A percentile compares a stretch with the other conserved stretches of the same genome.
phyloP scores from a whole-genome alignment of 192 early-diverging fungal species.

The Coemansia sp. region DNA sequence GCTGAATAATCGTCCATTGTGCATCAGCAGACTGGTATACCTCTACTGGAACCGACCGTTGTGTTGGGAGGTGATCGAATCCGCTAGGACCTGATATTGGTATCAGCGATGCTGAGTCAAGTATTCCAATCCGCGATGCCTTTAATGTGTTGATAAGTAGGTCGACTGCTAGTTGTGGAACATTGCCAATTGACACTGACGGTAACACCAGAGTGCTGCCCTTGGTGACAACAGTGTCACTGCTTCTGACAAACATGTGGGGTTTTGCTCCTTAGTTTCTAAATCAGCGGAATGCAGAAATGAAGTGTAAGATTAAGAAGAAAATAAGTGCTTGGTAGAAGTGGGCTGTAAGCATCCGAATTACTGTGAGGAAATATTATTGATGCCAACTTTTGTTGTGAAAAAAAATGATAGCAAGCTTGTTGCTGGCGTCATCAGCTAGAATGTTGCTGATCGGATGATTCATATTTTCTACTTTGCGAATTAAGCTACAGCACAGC shows the following conservation, averaged over 20 bases:
- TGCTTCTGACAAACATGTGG: background rate
- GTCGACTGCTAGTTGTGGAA: constrained; percentile 73
- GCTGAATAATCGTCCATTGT: constrained; percentile 68
- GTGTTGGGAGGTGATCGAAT: constrained; percentile 33
- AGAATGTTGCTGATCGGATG: background rate
- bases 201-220: constrained; percentile 55
- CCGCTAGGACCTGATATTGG: constrained; percentile 60
- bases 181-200: constrained; percentile 74
- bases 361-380: no score
- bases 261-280: background rate
- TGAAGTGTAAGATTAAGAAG: background rate
- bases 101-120: constrained; percentile 59
- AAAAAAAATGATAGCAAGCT: background rate
- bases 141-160: constrained; percentile 64
- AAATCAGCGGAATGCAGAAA: background rate
- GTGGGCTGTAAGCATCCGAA: no score
- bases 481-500: background rate
- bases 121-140: constrained; percentile 61
- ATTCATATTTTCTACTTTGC: no score
- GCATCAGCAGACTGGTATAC: constrained; percentile 68
- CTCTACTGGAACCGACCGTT: constrained; percentile 40
- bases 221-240: background rate
- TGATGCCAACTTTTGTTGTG: no score
- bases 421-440: background rate
- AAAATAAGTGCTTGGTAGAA: background rate